These are phyloP conservation scores for Cucumis hystrix DNA, from an alignment of 306 rosid species.

Conservation along the genomic window DNA sequence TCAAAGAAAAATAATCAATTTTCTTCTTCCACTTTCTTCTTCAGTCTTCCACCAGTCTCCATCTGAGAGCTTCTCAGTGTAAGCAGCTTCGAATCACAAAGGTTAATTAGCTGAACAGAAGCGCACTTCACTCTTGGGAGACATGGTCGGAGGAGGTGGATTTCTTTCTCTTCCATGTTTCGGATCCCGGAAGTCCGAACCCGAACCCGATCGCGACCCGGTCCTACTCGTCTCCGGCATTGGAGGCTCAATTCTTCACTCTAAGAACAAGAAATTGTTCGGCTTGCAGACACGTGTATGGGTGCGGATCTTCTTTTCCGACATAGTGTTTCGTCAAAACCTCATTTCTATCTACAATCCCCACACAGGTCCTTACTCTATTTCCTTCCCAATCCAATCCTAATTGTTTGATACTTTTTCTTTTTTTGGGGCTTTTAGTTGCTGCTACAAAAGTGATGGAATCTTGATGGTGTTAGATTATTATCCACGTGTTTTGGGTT, in stretches of 20 bases:
- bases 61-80: not conserved
- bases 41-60: not conserved
- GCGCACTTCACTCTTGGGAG: not conserved
- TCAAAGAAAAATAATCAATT: too few species aligned
- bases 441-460: not conserved
- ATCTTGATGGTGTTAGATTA: not conserved
- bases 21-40: not conserved
- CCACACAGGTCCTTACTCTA: slow-evolving; percentile 40
- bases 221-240: slow-evolving; percentile 70
- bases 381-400: not conserved
- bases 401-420: too few species aligned
- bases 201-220: slow-evolving; percentile 57
- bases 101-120: not conserved
- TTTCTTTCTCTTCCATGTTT: slow-evolving; percentile 36
- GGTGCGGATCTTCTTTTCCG: slow-evolving; percentile 74
- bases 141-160: slow-evolving; percentile 14
- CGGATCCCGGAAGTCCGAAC: slow-evolving; percentile 20
- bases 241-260: slow-evolving; percentile 76
- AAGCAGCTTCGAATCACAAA: not conserved
- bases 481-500: not conserved
- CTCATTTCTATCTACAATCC: slow-evolving; percentile 73
- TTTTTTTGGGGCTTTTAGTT: not conserved
- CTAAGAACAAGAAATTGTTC: slow-evolving; percentile 38
- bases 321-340: slow-evolving; percentile 58
- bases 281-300: slow-evolving; percentile 76